A percentile compares a stretch with the other conserved stretches of the same genome.
phyloP scores from a whole-genome alignment of 257 asterid species.

The Nicotiana noctiflora region DNA sequence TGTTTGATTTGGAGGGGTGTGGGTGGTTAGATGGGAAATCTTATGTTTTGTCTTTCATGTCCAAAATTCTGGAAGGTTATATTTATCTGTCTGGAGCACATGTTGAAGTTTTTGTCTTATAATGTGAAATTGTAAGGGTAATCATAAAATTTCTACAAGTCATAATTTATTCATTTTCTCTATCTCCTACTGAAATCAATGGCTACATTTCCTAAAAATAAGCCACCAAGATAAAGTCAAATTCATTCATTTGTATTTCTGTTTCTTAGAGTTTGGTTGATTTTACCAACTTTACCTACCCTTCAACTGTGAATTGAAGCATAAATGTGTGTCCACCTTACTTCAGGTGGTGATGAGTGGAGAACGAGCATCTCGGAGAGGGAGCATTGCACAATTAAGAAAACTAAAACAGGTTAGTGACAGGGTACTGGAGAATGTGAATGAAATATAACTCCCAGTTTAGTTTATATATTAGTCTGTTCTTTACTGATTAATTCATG shows the following conservation, averaged over 20 bases:
- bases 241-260: background rate
- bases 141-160: background rate
- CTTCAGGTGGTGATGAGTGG: slow-evolving; percentile 69
- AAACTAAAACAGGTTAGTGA: slow-evolving; percentile 63
- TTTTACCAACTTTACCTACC: background rate
- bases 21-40: slow-evolving; percentile 5
- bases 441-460: background rate
- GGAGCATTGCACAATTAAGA: slow-evolving; percentile 71
- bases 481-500: background rate
- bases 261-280: background rate
- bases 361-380: slow-evolving; percentile 83
- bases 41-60: slow-evolving; percentile 30
- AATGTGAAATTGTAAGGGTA: background rate
- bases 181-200: background rate
- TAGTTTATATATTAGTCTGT: background rate
- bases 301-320: slow-evolving; percentile 18
- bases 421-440: background rate
- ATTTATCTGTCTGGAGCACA: slow-evolving; percentile 21
- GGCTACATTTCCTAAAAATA: background rate
- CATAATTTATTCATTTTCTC: background rate
- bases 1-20: background rate
- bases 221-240: background rate
- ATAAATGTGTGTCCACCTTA: slow-evolving; percentile 6
- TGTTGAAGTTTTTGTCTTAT: background rate
- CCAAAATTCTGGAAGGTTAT: background rate